phyloP scores from a whole-genome alignment of 331 rosid genomes.

The Stylosanthes scabra region DNA sequence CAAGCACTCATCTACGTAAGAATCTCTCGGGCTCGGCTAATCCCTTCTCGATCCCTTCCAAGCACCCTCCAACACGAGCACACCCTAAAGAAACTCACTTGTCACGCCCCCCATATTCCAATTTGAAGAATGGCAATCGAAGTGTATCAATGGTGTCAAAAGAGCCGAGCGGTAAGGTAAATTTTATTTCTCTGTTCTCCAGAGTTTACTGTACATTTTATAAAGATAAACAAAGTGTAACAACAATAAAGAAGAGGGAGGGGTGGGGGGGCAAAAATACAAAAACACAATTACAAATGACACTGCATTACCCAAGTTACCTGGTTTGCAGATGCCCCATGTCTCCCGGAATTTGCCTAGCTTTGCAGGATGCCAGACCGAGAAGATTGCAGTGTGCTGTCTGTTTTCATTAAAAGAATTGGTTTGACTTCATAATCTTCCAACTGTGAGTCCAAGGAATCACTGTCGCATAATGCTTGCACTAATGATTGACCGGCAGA shows the following conservation, averaged over 20 bases:
- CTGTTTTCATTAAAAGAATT: slow-evolving; percentile 48
- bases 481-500: slow-evolving; percentile 33
- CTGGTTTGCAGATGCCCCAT: slow-evolving; percentile 23
- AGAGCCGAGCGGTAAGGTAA: not conserved
- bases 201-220: slow-evolving; percentile 32
- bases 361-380: slow-evolving; percentile 38
- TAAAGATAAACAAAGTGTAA: not conserved
- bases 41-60: no score
- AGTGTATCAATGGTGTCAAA: no score
- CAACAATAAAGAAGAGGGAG: slow-evolving; percentile 28
- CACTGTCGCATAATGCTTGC: slow-evolving; percentile 50
- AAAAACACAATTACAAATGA: not conserved
- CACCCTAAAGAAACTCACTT: no score
- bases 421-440: slow-evolving; percentile 71
- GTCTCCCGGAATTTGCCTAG: slow-evolving; percentile 20
- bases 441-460: slow-evolving; percentile 47
- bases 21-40: no score
- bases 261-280: no score
- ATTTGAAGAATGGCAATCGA: no score
- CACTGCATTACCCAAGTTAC: slow-evolving; percentile 20
- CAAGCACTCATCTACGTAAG: no score
- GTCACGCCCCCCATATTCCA: no score
- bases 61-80: no score
- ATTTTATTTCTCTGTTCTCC: slow-evolving; percentile 18
- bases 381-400: slow-evolving; percentile 25